A percentile compares a stretch with the other conserved stretches of the same genome.
These are phyloP conservation scores for Jacaranda mimosifolia DNA, from an alignment of 257 asterid genomes.

Conservation along the genomic window DNA sequence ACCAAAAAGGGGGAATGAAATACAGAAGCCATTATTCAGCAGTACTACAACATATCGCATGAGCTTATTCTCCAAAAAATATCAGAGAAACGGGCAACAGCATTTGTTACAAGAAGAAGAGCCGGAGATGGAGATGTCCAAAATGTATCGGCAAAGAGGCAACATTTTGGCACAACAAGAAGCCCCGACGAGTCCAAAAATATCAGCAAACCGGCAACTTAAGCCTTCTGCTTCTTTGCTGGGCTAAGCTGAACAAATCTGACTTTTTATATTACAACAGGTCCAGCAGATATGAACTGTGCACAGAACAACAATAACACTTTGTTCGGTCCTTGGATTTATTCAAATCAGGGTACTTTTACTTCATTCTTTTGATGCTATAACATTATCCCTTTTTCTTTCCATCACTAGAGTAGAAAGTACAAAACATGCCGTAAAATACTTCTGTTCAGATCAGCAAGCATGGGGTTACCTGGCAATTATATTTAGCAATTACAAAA, in stretches of 20 bases:
- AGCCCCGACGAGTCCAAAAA: not conserved
- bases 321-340: not conserved
- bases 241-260: no score
- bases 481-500: slow-evolving; percentile 53
- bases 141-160: no score
- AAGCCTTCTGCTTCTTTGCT: slow-evolving; percentile 24
- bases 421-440: slow-evolving; percentile 2
- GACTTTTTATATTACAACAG: no score
- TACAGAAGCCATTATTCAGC: slow-evolving; percentile 21
- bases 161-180: no score
- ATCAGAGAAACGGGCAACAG: not conserved
- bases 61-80: slow-evolving; percentile 22
- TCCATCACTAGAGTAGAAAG: not conserved
- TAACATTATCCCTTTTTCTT: not conserved
- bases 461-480: slow-evolving; percentile 48
- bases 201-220: slow-evolving; percentile 15
- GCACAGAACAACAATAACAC: not conserved
- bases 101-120: slow-evolving; percentile 31
- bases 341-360: not conserved
- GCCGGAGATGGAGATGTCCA: no score
- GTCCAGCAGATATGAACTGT: no score
- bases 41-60: slow-evolving; percentile 16
- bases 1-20: not conserved
- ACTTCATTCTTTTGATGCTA: not conserved
- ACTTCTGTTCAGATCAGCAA: not conserved